phyloP scores from a whole-genome alignment of 2,329 filamentous ascomycete genomes.

The Fusarium nygamai region DNA sequence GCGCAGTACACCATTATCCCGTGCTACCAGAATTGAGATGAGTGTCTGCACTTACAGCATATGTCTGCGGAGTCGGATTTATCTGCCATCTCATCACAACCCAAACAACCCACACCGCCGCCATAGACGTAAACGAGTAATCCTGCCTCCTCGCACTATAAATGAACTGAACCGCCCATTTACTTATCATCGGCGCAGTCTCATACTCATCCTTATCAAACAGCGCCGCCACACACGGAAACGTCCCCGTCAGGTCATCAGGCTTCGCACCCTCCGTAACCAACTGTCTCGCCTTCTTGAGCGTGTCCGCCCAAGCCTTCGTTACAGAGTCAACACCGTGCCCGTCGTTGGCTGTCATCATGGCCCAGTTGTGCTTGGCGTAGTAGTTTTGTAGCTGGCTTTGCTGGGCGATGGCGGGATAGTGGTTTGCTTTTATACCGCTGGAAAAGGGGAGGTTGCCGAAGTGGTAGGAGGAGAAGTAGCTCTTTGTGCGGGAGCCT shows the following conservation, averaged over 20 bases:
- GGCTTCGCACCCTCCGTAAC: background rate
- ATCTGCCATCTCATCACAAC: slow-evolving; percentile 18
- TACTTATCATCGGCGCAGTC: slow-evolving; percentile 14
- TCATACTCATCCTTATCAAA: slow-evolving; percentile 26
- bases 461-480: slow-evolving; percentile 16
- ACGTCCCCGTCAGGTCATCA: slow-evolving; percentile 7
- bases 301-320: slow-evolving; percentile 20
- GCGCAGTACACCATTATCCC: background rate
- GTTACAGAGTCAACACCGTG: slow-evolving; percentile 16
- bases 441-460: slow-evolving; percentile 28
- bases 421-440: slow-evolving; percentile 28
- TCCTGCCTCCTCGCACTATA: slow-evolving; percentile 9
- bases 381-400: slow-evolving; percentile 17
- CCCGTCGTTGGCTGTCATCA: slow-evolving; percentile 25
- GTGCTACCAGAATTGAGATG: too few species aligned
- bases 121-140: slow-evolving; percentile 16
- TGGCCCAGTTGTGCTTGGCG: slow-evolving; percentile 16
- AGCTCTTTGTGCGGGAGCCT: background rate
- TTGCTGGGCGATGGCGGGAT: slow-evolving; percentile 8
- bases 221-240: slow-evolving; percentile 13
- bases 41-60: background rate
- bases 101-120: slow-evolving; percentile 18
- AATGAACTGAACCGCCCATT: slow-evolving; percentile 30
- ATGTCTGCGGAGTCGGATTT: slow-evolving; percentile 12
- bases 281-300: slow-evolving; percentile 11